These are phyloP conservation scores for Dothideomycetes sp. DNA, from an alignment of 2,329 filamentous ascomycete genomes.

Conservation along the genomic window DNA sequence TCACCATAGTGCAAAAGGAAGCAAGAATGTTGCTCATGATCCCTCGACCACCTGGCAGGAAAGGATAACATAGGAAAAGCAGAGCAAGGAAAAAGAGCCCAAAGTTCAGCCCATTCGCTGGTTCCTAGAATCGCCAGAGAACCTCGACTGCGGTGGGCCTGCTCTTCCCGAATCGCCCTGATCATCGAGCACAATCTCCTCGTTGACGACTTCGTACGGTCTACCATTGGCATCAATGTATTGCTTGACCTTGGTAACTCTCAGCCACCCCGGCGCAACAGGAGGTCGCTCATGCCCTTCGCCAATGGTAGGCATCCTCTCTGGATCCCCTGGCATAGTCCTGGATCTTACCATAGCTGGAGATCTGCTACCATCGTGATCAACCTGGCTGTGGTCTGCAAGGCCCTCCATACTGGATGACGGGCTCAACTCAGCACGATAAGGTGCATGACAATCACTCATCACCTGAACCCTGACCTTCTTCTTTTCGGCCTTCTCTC, in stretches of 20 bases:
- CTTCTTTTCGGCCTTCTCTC: not conserved
- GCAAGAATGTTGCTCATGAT: no score
- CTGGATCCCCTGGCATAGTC: not conserved
- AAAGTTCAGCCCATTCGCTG: no score
- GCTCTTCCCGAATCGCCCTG: not conserved
- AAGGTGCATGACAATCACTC: constrained; percentile 3
- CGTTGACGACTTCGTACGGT: not conserved
- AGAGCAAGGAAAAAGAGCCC: no score
- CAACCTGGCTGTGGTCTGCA: not conserved
- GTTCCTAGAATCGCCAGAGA: no score
- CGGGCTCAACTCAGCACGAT: constrained; percentile 3
- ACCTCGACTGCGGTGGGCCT: no score
- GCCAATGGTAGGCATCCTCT: not conserved
- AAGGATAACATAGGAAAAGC: no score
- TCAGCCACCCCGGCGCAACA: not conserved
- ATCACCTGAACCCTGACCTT: not conserved
- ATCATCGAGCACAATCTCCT: not conserved
- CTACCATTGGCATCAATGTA: not conserved
- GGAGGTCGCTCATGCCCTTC: not conserved
- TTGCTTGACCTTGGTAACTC: not conserved
- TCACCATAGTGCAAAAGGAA: no score
- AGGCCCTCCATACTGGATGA: constrained; percentile 5
- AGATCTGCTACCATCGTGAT: not conserved
- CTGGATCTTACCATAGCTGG: not conserved
- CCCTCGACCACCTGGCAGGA: no score